phyloP scores from a whole-genome alignment of 495 filamentous ascomycete species.

The Neurospora intermedia region DNA sequence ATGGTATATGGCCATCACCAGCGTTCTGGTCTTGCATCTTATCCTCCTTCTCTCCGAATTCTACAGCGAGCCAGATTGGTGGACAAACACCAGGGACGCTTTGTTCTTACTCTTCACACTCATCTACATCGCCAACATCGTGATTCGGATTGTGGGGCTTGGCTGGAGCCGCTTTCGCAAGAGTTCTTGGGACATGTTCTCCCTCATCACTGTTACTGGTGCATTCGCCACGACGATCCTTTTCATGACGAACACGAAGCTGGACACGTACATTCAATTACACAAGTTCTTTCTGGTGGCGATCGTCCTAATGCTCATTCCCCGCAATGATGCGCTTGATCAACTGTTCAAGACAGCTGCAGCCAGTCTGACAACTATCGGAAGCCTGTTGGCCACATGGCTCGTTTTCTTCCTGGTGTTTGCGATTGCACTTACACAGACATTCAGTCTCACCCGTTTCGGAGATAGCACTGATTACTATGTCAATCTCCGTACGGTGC shows the following conservation, averaged over 20 bases:
- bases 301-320: slow-evolving; percentile 84
- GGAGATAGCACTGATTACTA: slow-evolving; percentile 62
- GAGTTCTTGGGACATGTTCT: slow-evolving; percentile 94
- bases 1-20: slow-evolving; percentile 78
- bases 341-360: slow-evolving; percentile 99
- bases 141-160: slow-evolving; percentile 76
- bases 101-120: slow-evolving; percentile 78
- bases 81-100: slow-evolving; percentile 58
- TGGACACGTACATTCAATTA: slow-evolving; percentile 57
- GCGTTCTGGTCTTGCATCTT: slow-evolving; percentile 70
- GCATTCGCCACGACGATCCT: slow-evolving; percentile 68
- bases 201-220: slow-evolving; percentile 74
- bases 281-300: slow-evolving; percentile 93
- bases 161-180: slow-evolving; percentile 87
- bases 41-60: slow-evolving; percentile 77
- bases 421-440: slow-evolving; percentile 92
- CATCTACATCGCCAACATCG: slow-evolving; percentile 75
- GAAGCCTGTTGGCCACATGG: slow-evolving; percentile 93
- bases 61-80: slow-evolving; percentile 56
- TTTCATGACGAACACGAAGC: slow-evolving; percentile 42
- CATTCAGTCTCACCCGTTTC: slow-evolving; percentile 91
- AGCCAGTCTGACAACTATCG: slow-evolving; percentile 82
- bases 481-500: slow-evolving; percentile 87
- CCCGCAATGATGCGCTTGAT: slow-evolving; percentile 92
- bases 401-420: slow-evolving; percentile 92